phyloP scores from a whole-genome alignment of 139 green algal species.

The Chlorella sp. region DNA sequence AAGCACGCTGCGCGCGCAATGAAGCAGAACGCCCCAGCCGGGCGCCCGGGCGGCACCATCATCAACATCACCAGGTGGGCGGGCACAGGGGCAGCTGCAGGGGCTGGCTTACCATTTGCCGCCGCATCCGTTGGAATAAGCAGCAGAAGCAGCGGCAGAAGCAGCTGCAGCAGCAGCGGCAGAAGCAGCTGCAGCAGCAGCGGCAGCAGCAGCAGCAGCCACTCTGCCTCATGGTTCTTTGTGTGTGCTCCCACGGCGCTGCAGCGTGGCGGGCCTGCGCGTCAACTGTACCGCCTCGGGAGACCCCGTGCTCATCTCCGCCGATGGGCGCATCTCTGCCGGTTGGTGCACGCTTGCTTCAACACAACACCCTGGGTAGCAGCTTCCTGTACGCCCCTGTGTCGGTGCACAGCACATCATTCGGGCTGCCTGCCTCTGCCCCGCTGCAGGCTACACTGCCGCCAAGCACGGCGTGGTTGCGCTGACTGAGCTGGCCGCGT shows the following conservation, averaged over 20 bases:
- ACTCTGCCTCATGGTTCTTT: not conserved
- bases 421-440: not conserved
- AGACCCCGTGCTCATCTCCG: not conserved
- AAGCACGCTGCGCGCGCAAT: slow-evolving; percentile 13
- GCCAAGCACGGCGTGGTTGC: slow-evolving; percentile 6
- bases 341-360: no score
- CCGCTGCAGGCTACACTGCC: slow-evolving; percentile 7
- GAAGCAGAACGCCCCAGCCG: not conserved
- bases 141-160: no score
- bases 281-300: not conserved
- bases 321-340: no score
- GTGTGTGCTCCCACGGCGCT: not conserved
- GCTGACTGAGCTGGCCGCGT: slow-evolving; percentile 16
- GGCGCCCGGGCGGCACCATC: not conserved
- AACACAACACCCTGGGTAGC: no score
- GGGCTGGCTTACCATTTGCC: not conserved
- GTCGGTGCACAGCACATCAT: not conserved
- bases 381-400: no score
- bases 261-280: not conserved
- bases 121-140: not conserved
- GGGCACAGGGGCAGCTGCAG: no score
- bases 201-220: no score
- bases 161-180: no score
- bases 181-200: no score
- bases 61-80: slow-evolving; percentile 18